A percentile compares a stretch with the other conserved stretches of the same genome.
Evolutionary conservation across 2,329 filamentous ascomycete species (phyloP).

Genomic region (Ascochyta fabae): DNA sequence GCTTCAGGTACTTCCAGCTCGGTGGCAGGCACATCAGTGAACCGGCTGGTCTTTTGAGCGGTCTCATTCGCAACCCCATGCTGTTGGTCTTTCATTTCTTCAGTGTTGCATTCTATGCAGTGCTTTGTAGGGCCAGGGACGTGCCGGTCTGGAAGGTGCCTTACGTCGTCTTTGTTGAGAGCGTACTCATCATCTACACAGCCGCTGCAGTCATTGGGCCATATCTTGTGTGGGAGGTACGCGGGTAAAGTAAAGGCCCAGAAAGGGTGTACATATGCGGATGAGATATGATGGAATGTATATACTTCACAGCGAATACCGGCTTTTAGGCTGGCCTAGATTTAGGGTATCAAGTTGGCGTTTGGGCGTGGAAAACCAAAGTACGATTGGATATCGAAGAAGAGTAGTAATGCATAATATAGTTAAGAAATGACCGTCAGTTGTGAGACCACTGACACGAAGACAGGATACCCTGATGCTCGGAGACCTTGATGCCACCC

Average conservation of each 20-base stretch:
- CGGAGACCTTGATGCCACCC: neutral
- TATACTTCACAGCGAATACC: neutral
- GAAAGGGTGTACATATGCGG: neutral
- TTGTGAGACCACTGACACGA: neutral
- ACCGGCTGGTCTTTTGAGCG: slow-evolving; percentile 81
- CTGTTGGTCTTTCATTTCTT: slow-evolving; percentile 94
- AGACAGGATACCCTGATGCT: neutral
- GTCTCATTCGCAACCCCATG: slow-evolving; percentile 77
- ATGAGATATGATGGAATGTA: slow-evolving; percentile 8
- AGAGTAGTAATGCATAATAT: slow-evolving; percentile 6
- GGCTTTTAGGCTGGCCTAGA: slow-evolving; percentile 3
- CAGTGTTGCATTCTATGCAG: slow-evolving; percentile 84
- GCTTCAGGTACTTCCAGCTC: slow-evolving; percentile 88
- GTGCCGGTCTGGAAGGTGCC: slow-evolving; percentile 52
- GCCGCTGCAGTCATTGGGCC: slow-evolving; percentile 84
- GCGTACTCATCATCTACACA: slow-evolving; percentile 75
- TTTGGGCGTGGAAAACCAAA: neutral
- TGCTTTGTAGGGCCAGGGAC: slow-evolving; percentile 70
- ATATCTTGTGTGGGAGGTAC: slow-evolving; percentile 74
- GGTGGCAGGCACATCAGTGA: slow-evolving; percentile 75
- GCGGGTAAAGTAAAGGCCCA: slow-evolving; percentile 26
- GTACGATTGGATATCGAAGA: neutral
- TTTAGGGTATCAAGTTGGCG: neutral
- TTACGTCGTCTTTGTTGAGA: slow-evolving; percentile 66
- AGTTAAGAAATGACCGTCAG: neutral